Conservation (phyloP, 2,329 filamentous ascomycete species). For the Exophiala bonariae region DNA sequence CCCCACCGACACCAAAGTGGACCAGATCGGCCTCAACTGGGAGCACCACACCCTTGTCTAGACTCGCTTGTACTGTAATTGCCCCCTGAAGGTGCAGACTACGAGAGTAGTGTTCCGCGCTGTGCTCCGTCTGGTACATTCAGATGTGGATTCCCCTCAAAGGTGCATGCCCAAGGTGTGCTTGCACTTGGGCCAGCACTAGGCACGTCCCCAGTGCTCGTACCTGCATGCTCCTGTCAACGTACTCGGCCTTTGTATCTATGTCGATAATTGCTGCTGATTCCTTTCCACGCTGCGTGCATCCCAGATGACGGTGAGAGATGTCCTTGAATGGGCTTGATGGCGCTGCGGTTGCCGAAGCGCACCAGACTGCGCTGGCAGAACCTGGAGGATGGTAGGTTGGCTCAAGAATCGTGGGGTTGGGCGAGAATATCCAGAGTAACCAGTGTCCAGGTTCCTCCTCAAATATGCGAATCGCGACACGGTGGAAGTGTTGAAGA, state of each 20-base stretch:
- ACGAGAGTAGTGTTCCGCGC: slow-evolving; percentile 5
- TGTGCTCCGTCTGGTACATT: slow-evolving; percentile 9
- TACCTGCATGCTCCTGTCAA: no score
- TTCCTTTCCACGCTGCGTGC: slow-evolving; percentile 6
- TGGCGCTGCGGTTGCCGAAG: slow-evolving; percentile 68
- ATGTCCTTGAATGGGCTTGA: slow-evolving; percentile 30
- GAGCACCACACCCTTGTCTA: slow-evolving; percentile 7
- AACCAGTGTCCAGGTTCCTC: slow-evolving; percentile 69
- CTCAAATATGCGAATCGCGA: slow-evolving; percentile 89
- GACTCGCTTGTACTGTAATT: slow-evolving; percentile 10
- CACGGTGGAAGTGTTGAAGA: slow-evolving; percentile 75
- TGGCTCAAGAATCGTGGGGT: not conserved
- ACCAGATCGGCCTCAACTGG: slow-evolving; percentile 2
- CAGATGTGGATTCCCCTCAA: slow-evolving; percentile 19
- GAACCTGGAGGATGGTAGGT: slow-evolving; percentile 94
- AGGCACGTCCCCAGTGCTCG: no score
- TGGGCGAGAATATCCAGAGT: no score
- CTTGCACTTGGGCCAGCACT: no score
- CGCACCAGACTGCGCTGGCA: slow-evolving; percentile 73
- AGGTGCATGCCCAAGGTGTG: slow-evolving; percentile 15
- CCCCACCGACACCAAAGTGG: slow-evolving; percentile 12
- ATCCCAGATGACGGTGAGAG: slow-evolving; percentile 34
- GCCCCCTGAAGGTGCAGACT: slow-evolving; percentile 12
- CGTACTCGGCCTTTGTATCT: not conserved
- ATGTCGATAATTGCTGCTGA: slow-evolving; percentile 10